These are phyloP conservation scores for Eutypa lata DNA, from an alignment of 2,329 filamentous ascomycete genomes.

Conservation along the genomic window DNA sequence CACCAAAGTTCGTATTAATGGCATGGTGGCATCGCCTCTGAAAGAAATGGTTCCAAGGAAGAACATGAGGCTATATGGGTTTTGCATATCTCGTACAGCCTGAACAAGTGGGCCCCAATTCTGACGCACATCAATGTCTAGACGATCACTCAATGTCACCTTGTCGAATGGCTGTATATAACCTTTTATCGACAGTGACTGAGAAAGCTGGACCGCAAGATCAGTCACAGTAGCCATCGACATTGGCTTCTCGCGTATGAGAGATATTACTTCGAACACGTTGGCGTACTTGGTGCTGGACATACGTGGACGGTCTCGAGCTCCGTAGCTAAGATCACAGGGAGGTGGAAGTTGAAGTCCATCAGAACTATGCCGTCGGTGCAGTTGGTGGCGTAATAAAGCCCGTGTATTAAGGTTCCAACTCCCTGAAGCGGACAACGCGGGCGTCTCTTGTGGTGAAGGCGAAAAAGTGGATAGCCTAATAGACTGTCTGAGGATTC, in stretches of 20 bases:
- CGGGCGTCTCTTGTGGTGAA: neutral
- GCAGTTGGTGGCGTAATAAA: slow-evolving; percentile 23
- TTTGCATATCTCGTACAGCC: slow-evolving; percentile 7
- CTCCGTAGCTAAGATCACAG: slow-evolving; percentile 12
- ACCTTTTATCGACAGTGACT: slow-evolving; percentile 16
- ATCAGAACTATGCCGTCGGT: slow-evolving; percentile 15
- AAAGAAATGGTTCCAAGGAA: slow-evolving; percentile 22
- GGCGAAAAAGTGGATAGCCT: slow-evolving; percentile 21
- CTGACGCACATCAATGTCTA: slow-evolving; percentile 17
- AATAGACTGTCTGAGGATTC: slow-evolving; percentile 28
- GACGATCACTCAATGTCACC: slow-evolving; percentile 18
- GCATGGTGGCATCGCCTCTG: slow-evolving; percentile 19
- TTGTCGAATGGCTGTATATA: slow-evolving; percentile 16
- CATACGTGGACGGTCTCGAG: slow-evolving; percentile 12
- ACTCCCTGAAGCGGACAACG: slow-evolving; percentile 7
- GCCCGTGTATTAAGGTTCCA: slow-evolving; percentile 16
- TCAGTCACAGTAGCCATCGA: slow-evolving; percentile 15
- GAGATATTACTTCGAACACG: slow-evolving; percentile 12
- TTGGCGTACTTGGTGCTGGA: slow-evolving; percentile 14
- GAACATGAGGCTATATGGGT: slow-evolving; percentile 19
- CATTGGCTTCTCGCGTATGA: slow-evolving; percentile 8
- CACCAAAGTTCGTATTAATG: slow-evolving; percentile 31
- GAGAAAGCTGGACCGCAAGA: slow-evolving; percentile 16
- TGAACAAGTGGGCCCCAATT: slow-evolving; percentile 24
- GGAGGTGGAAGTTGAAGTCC: slow-evolving; percentile 1